Base-by-base conservation (phyloP, 2,329 filamentous ascomycete genomes). In the Sarocladium strictum region DNA sequence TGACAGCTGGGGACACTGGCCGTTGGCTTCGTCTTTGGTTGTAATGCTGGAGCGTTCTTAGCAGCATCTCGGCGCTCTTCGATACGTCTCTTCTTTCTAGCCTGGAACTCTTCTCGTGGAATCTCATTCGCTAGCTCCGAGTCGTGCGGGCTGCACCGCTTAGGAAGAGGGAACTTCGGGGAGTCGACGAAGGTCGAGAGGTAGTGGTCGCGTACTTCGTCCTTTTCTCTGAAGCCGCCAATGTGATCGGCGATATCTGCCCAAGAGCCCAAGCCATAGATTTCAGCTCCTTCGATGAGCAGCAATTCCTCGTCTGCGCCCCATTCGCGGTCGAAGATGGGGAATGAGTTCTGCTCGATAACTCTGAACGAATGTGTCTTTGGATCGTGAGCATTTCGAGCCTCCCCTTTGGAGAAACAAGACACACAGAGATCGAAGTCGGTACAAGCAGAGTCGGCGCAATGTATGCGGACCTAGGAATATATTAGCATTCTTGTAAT, bases 211-310 rank as follows among this genome's bases (percentile, higher is more conserved):
- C 90, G 85, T 32, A 97, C 94, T 71, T 99, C 94, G 62, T 97
- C 93, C 68, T 96, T 97, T 60, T 87, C 86, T 55, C 94, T 84
- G 66, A 92, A 97, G 11, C 94, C 94, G 53, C 94, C 94, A 63
- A 99, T 97, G 69, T 99, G 94, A 69, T 99, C 93, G 35, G 94
- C 92, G 58, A 99, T 95, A 65, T 99, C 94, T 37, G 92, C 90
- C 93, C 94, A 99, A 21, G 93, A 97, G 2, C 94, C 94, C 51
- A 99, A 76, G 0, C 94, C 94, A 67, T 99, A 99, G 56, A 90
- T 96, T 70, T 99, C 94, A 11, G 90, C 91, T 21, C 94, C 94
- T 72, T 99, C 94, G 1, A 99, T 73, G 53, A 99, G 75, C 4
- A 97, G 75, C n/a, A 97, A 73, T 70, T 99, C 94, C 68, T 99